Base-by-base conservation (phyloP, 257 asterid species). In the Plantago ovata region DNA sequence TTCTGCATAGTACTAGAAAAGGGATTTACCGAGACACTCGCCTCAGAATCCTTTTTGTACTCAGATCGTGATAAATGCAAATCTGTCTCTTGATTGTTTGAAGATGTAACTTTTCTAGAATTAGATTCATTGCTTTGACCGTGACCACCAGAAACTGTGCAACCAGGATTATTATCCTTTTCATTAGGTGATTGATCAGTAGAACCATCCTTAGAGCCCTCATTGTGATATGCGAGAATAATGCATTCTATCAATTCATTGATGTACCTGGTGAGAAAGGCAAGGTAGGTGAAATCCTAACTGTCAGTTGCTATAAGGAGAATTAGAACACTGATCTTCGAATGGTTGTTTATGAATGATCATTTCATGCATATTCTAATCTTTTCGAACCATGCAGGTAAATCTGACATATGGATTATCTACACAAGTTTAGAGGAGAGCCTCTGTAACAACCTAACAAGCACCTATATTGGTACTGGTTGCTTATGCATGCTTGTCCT, bases 201-300 rank as follows among this genome's bases (percentile, higher is more conserved):
- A 15, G 62, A 61, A 33, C 45, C 72, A 53, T 75, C 86, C 63
- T 67, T 70, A 62, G 54, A 64, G 61, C 77, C 94, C 67, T 77
- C 85, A 64, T 68, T 80, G 64, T 81, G 75, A 71, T 72, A 72
- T 57, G 92, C 83, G 68, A 81, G 84, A 69, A 84, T 63, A 74
- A 89, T 75, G 60, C 64, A 79, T 75, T 93, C 99, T 65, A 93
- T 76, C 88, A 93, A 75, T 75, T 93, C 94, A 79, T 89, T 93
- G 61, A 89, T 81, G 70, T 86, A 93, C 92, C 99, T 93, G 80
- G 61, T 53, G 42, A 60, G 46, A 48, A 28, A 60, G 51, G 38
- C n/a, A 53, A 58, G 38, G 40, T 38, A 20, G 61, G 66, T 61
- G 56, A 39, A 59, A 18, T 57, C 62, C 52, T 69, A 53, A 57